Percentiles rank a stretch among this genome's conserved stretches.
These are phyloP conservation scores for Aspergillus sclerotioniger DNA, from an alignment of 495 filamentous ascomycete genomes.

Conservation along the genomic window DNA sequence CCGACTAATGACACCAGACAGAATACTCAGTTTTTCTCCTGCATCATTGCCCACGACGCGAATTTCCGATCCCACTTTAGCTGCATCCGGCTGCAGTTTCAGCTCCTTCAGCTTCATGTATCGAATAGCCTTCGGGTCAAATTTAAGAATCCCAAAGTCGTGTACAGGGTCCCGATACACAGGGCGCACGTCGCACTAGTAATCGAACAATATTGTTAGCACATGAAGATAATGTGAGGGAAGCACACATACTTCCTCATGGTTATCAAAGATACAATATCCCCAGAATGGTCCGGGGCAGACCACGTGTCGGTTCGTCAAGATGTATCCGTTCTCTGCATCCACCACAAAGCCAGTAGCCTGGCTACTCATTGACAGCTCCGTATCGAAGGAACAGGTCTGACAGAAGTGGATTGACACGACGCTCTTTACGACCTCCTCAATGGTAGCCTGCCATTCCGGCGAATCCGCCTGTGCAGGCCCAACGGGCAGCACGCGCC, in stretches of 20 bases:
- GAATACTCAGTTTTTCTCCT: conserved; percentile 96
- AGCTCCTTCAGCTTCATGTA: conserved; percentile 88
- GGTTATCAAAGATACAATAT: conserved; percentile 96
- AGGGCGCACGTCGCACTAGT: conserved; percentile 88
- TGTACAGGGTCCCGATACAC: conserved; percentile 98
- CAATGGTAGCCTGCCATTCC: conserved; percentile 96
- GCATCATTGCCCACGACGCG: conserved; percentile 98
- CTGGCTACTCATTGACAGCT: conserved; percentile 87
- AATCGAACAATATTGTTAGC: neutral
- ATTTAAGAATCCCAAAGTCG: conserved; percentile 95
- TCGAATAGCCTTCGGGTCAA: conserved; percentile 91
- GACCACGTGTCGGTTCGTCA: conserved; percentile 94
- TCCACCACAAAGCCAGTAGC: conserved; percentile 98
- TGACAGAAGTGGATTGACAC: conserved; percentile 99
- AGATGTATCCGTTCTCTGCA: conserved; percentile 86
- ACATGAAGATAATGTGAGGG: no score
- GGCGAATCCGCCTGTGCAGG: conserved; percentile 73
- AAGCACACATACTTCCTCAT: conserved; percentile 79
- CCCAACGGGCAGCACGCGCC: conserved; percentile 36
- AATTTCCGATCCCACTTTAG: conserved; percentile 88
- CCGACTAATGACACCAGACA: conserved; percentile 95
- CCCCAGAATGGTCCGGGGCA: conserved; percentile 96
- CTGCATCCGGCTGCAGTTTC: conserved; percentile 79
- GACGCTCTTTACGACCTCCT: conserved; percentile 86
- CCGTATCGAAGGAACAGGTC: conserved; percentile 97